Percentiles rank a stretch among this genome's conserved stretches.
These are phyloP conservation scores for Silene noctiflora DNA, from an alignment of 179 eudicot species.

Conservation along the genomic window DNA sequence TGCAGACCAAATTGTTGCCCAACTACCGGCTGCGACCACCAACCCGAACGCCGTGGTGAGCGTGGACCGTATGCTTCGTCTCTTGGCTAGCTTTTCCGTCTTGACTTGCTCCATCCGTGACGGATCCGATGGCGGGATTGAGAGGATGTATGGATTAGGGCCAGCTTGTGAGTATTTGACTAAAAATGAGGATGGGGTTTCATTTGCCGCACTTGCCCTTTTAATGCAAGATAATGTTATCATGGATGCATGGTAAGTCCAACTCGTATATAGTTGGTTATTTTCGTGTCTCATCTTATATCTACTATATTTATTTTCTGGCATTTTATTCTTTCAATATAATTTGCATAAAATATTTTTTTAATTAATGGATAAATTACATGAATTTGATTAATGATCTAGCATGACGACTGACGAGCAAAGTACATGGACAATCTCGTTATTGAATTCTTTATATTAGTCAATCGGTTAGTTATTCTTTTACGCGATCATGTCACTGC, in stretches of 20 bases:
- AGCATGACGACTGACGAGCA: no score
- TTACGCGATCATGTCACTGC: no score
- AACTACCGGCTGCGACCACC: background rate
- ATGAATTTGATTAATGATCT: no score
- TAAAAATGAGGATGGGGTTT: conserved; percentile 21
- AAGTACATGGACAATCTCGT: no score
- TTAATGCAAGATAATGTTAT: conserved; percentile 8
- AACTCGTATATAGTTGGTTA: no score
- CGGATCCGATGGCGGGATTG: conserved; percentile 13
- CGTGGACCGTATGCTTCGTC: conserved; percentile 28
- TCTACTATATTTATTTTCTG: no score
- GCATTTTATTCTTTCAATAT: no score
- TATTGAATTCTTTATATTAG: no score
- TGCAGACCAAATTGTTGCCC: conserved; percentile 16
- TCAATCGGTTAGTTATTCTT: no score
- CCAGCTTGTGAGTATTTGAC: conserved; percentile 21
- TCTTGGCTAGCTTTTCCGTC: conserved; percentile 24
- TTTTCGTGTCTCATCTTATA: no score
- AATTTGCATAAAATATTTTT: no score
- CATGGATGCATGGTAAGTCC: conserved; percentile 18
- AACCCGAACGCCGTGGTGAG: conserved; percentile 19
- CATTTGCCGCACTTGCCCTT: conserved; percentile 21
- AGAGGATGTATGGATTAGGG: conserved; percentile 25
- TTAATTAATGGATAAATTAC: no score
- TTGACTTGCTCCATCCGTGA: conserved; percentile 16